These are phyloP conservation scores for Malus orientalis DNA, from an alignment of 306 rosid species.

Conservation along the genomic window DNA sequence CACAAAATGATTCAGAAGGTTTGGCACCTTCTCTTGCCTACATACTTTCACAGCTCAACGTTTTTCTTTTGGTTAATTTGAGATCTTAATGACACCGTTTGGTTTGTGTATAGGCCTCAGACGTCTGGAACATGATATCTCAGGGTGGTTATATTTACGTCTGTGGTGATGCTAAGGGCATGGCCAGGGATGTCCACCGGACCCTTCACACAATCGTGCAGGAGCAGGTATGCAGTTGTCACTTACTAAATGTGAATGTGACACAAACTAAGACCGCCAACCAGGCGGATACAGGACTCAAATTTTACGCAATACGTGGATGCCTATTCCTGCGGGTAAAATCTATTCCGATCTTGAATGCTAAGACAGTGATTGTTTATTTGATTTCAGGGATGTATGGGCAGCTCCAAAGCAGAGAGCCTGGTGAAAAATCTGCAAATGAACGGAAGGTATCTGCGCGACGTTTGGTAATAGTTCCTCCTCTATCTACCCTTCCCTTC, in stretches of 20 bases:
- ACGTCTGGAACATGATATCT: conserved; percentile 78
- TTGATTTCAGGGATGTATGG: conserved; percentile 70
- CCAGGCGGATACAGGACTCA: background rate
- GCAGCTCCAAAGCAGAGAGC: conserved; percentile 85
- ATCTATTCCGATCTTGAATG: background rate
- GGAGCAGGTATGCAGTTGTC: conserved; percentile 57
- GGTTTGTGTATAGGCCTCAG: conserved; percentile 56
- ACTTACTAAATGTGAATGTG: conserved; percentile 4
- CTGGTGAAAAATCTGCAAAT: conserved; percentile 84
- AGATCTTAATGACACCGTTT: background rate
- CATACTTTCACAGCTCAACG: background rate
- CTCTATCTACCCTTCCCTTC: background rate
- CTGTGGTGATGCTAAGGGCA: conserved; percentile 99
- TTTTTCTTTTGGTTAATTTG: background rate
- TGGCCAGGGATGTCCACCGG: conserved; percentile 98
- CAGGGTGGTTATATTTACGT: conserved; percentile 82
- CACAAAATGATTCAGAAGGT: conserved; percentile 94
- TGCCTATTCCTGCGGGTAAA: background rate
- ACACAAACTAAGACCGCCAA: background rate
- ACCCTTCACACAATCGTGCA: conserved; percentile 70
- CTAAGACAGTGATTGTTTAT: background rate
- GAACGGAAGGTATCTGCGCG: conserved; percentile 87
- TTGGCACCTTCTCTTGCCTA: background rate
- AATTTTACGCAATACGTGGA: background rate
- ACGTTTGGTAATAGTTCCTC: conserved; percentile 64